Conservation (phyloP, 1,284 basidiomycete species). For the Marasmius tenuissimus region DNA sequence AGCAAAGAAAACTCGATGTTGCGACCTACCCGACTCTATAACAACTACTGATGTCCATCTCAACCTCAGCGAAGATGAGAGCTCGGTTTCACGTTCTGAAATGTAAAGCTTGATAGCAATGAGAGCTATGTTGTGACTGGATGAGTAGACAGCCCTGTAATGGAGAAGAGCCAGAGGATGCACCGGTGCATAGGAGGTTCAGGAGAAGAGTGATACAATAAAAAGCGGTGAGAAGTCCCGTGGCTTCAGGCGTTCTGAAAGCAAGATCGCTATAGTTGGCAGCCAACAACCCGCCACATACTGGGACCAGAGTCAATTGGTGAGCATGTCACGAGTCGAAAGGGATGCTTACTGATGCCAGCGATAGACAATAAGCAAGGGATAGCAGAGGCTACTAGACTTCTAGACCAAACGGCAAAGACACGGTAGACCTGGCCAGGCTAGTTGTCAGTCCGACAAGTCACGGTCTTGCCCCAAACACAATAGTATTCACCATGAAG, state of each 20-base stretch:
- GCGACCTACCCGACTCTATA: constrained; percentile 8
- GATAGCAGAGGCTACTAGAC: too few species aligned
- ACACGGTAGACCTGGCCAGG: too few species aligned
- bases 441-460: too few species aligned
- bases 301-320: background rate
- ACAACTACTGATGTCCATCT: constrained; percentile 6
- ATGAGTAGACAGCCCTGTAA: background rate
- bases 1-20: background rate
- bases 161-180: background rate
- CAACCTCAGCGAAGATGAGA: constrained; percentile 3
- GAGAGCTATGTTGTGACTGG: background rate
- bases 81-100: background rate
- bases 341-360: constrained; percentile 1
- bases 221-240: constrained; percentile 6
- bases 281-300: constrained; percentile 4
- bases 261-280: background rate
- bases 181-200: constrained; percentile 10
- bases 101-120: constrained; percentile 9
- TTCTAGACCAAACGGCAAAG: too few species aligned
- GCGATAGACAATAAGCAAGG: background rate
- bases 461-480: too few species aligned
- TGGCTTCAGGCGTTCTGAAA: background rate
- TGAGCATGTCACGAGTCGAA: background rate
- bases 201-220: constrained; percentile 9
- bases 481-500: too few species aligned